Conservation (phyloP, 371 early-diverging fungal species). For the Mortierella sp. region DNA sequence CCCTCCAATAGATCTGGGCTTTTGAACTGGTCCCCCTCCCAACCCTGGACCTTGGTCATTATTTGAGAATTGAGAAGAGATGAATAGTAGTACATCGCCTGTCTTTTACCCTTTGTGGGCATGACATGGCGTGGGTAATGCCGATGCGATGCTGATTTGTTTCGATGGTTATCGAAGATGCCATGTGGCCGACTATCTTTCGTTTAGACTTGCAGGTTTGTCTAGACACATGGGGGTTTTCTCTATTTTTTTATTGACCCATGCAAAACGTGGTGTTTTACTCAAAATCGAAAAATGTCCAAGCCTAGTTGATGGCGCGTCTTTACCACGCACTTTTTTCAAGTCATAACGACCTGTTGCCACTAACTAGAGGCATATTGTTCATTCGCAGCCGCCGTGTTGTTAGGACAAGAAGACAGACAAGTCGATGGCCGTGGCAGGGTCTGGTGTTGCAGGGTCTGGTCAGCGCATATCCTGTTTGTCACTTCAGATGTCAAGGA, state of each 20-base stretch:
- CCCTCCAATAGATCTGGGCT: not conserved
- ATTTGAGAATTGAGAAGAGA: not conserved
- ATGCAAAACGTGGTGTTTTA: not conserved
- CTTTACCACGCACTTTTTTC: not conserved
- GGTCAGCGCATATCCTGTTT: too few species aligned
- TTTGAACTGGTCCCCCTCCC: not conserved
- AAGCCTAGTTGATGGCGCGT: not conserved
- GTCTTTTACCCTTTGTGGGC: too few species aligned
- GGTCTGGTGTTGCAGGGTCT: too few species aligned
- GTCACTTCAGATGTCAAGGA: too few species aligned
- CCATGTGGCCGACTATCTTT: constrained; percentile 3
- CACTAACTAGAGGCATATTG: too few species aligned
- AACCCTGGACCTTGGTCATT: not conserved
- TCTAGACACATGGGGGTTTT: not conserved
- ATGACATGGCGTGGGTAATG: not conserved
- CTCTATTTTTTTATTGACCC: not conserved
- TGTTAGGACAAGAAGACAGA: too few species aligned
- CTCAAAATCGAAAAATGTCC: too few species aligned
- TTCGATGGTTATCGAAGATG: not conserved
- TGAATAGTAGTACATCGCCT: too few species aligned
- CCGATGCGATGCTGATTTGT: not conserved
- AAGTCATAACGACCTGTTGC: not conserved
- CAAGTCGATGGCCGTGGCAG: too few species aligned
- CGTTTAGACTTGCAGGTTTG: not conserved
- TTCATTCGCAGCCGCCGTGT: too few species aligned